These are phyloP conservation scores for Colletotrichum simmondsii DNA, from an alignment of 2,329 filamentous ascomycete species.

Conservation along the genomic window DNA sequence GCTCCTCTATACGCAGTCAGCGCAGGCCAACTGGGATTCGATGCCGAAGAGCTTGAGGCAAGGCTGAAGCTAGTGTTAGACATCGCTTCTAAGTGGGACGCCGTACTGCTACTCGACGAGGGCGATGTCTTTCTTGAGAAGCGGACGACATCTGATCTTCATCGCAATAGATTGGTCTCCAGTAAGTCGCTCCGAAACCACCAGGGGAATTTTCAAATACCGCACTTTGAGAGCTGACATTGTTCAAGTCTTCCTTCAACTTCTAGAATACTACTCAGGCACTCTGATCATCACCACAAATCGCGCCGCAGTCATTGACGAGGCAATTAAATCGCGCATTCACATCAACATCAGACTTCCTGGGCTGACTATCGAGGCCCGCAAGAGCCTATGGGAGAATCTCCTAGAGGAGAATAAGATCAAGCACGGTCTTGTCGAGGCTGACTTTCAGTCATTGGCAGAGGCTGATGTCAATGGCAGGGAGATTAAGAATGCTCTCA, in stretches of 20 bases:
- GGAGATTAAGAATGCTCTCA: constrained; percentile 40
- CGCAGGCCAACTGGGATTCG: too few relatives aligned
- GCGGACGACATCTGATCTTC: constrained; percentile 32
- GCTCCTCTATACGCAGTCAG: neutral
- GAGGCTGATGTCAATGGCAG: constrained; percentile 35
- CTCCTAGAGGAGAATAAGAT: constrained; percentile 38
- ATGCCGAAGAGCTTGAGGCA: constrained; percentile 25
- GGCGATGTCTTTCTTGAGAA: constrained; percentile 39
- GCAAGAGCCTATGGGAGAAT: constrained; percentile 41
- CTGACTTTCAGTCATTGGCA: neutral
- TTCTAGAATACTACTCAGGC: constrained; percentile 44
- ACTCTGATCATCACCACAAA: constrained; percentile 46
- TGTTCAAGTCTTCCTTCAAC: constrained; percentile 41
- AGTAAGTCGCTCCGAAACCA: constrained; percentile 20
- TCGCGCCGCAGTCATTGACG: constrained; percentile 42
- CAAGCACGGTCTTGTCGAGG: constrained; percentile 3
- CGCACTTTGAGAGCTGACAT: neutral
- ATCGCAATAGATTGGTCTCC: constrained; percentile 25
- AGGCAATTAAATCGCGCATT: constrained; percentile 44
- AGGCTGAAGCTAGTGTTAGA: constrained; percentile 28
- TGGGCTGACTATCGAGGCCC: constrained; percentile 40
- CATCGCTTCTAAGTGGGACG: constrained; percentile 37
- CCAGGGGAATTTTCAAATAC: neutral
- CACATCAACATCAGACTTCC: constrained; percentile 43
- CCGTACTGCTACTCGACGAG: constrained; percentile 44